A percentile compares a stretch with the other conserved stretches of the same genome.
These are phyloP conservation scores for Ophiostoma novo-ulmi DNA, from an alignment of 2,329 filamentous ascomycete genomes.

Conservation along the genomic window DNA sequence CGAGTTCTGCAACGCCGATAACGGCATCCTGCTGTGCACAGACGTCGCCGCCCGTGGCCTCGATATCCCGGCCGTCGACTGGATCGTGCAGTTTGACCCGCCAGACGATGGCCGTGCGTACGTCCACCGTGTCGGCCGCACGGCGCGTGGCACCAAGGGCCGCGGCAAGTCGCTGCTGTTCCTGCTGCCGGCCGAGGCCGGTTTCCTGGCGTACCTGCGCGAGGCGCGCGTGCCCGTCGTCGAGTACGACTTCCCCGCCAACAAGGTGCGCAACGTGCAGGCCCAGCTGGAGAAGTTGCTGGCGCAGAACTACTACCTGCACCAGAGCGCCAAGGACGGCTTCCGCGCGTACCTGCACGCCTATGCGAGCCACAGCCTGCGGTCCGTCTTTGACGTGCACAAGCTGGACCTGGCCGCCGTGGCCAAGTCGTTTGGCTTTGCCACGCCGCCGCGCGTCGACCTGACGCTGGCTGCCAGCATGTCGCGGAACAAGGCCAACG, in stretches of 20 bases:
- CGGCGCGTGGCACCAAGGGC: constrained; percentile 74
- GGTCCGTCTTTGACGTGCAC: constrained; percentile 79
- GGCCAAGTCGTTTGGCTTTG: constrained; percentile 78
- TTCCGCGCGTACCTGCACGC: constrained; percentile 91
- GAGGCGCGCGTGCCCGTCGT: constrained; percentile 87
- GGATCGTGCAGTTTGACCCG: constrained; percentile 93
- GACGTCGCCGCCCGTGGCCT: constrained; percentile 93
- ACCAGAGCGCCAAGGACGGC: constrained; percentile 73
- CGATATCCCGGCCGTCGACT: constrained; percentile 91
- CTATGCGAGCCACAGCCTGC: constrained; percentile 79
- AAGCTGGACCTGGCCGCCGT: constrained; percentile 79
- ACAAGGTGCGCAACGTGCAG: constrained; percentile 87
- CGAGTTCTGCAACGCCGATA: constrained; percentile 72
- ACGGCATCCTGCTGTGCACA: constrained; percentile 88
- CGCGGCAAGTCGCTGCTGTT: constrained; percentile 91
- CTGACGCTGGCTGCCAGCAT: constrained; percentile 72
- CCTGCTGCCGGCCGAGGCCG: constrained; percentile 84
- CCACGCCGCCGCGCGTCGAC: constrained; percentile 70
- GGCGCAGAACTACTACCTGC: constrained; percentile 91
- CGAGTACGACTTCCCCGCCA: constrained; percentile 90
- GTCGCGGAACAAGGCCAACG: constrained; percentile 63
- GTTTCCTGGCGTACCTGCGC: constrained; percentile 87
- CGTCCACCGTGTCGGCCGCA: constrained; percentile 93
- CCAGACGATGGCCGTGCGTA: constrained; percentile 87
- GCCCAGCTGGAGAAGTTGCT: constrained; percentile 92